phyloP scores from a whole-genome alignment of 768 basidiomycete genomes.

The Suillus bovinus region DNA sequence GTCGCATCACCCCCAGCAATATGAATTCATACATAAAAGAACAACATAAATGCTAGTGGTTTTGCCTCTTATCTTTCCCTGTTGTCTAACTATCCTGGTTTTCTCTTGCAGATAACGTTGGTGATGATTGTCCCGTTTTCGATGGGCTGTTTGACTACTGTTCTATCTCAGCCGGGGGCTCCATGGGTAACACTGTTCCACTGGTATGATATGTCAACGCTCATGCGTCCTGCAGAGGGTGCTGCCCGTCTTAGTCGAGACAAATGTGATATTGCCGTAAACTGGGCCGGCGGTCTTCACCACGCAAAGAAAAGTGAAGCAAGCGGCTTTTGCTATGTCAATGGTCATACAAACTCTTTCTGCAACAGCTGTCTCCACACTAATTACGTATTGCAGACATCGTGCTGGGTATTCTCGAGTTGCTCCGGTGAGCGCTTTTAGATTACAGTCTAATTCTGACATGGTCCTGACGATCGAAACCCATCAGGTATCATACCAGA shows the following conservation, averaged over 20 bases:
- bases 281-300: slow-evolving; percentile 98
- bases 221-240: slow-evolving; percentile 65
- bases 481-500: slow-evolving; percentile 79
- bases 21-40: slow-evolving; percentile 93
- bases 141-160: slow-evolving; percentile 99
- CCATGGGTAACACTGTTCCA: slow-evolving; percentile 75
- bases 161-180: slow-evolving; percentile 99
- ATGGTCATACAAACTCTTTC: slow-evolving; percentile 53
- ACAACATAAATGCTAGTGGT: slow-evolving; percentile 84
- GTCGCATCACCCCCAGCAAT: slow-evolving; percentile 90
- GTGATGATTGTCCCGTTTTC: slow-evolving; percentile 98
- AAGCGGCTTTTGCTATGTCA: slow-evolving; percentile 98
- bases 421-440: slow-evolving; percentile 62
- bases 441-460: not conserved
- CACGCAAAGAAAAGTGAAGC: slow-evolving; percentile 99
- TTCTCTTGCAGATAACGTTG: slow-evolving; percentile 78
- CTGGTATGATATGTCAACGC: not conserved
- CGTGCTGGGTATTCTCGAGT: slow-evolving; percentile 93
- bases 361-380: not conserved
- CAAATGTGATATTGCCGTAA: slow-evolving; percentile 98
- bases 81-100: slow-evolving; percentile 1
- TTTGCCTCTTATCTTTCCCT: not conserved
- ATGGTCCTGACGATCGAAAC: not conserved
- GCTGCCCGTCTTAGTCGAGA: slow-evolving; percentile 93
- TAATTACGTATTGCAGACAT: slow-evolving; percentile 63